A percentile compares a stretch with the other conserved stretches of the same genome.
phyloP scores from a whole-genome alignment of 768 basidiomycete genomes.

The Obba rivulosa region DNA sequence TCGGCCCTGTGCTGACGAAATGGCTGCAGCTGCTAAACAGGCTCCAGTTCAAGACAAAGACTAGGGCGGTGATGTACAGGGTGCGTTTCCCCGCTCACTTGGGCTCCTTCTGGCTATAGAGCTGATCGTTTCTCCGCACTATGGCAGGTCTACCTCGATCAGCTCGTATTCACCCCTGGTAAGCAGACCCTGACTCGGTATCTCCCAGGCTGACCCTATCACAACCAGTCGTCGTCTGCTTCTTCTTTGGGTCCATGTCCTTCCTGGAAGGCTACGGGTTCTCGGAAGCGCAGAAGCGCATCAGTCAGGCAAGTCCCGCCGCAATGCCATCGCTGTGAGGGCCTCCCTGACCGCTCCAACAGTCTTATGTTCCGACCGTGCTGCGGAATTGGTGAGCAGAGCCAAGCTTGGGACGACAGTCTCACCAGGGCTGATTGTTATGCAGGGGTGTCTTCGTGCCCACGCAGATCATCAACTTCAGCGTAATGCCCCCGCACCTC shows the following conservation, averaged over 20 bases:
- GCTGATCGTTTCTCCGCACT: not conserved
- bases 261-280: conserved; percentile 69
- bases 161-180: conserved; percentile 72
- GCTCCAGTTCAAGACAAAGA: conserved; percentile 61
- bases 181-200: conserved; percentile 8
- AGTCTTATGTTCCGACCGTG: conserved; percentile 71
- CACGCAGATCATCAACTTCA: conserved; percentile 75
- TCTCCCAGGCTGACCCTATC: not conserved
- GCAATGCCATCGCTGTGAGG: not conserved
- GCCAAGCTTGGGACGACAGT: not conserved
- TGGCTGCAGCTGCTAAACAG: conserved; percentile 76
- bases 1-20: conserved; percentile 77
- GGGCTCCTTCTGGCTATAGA: too few relatives aligned
- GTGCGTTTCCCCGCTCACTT: conserved; percentile 31
- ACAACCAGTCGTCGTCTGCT: conserved; percentile 35
- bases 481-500: conserved; percentile 69
- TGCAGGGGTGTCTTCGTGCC: conserved; percentile 69
- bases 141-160: conserved; percentile 73
- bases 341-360: not conserved
- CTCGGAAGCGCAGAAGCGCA: conserved; percentile 43
- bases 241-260: conserved; percentile 74
- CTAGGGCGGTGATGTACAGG: conserved; percentile 52
- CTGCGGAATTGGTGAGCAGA: conserved; percentile 64
- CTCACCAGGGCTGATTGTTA: not conserved
- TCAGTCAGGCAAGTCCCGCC: conserved; percentile 28